These are phyloP conservation scores for Xylaria venustula DNA, from an alignment of 495 filamentous ascomycete species.

Conservation along the genomic window DNA sequence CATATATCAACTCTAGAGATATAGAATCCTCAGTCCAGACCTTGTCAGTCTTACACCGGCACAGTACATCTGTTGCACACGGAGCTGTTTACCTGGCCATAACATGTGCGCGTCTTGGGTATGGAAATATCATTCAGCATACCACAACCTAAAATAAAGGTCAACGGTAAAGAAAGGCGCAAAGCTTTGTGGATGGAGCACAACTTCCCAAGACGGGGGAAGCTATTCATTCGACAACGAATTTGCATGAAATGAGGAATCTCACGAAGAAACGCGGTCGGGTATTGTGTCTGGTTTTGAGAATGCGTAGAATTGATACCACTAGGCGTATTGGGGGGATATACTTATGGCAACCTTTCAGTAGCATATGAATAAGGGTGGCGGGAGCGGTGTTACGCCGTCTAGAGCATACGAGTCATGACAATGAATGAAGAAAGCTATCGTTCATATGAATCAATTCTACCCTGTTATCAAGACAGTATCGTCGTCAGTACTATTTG, in stretches of 20 bases:
- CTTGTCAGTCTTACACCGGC: not conserved
- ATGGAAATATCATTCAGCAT: not conserved
- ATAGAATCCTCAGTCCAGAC: not conserved
- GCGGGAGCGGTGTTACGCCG: not conserved
- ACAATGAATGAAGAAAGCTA: not conserved
- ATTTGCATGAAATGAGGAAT: too few relatives aligned
- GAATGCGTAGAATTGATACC: not conserved
- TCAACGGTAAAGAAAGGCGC: not conserved
- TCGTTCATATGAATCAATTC: too few relatives aligned
- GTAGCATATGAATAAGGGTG: not conserved
- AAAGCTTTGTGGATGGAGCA: not conserved
- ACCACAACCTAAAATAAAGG: not conserved
- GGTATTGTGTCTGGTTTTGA: not conserved
- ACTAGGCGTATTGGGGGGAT: not conserved
- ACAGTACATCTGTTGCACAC: not conserved
- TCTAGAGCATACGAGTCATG: not conserved
- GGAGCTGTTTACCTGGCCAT: not conserved
- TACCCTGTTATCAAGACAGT: too few relatives aligned
- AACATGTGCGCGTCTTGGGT: slow-evolving; percentile 3
- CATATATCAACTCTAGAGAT: not conserved
- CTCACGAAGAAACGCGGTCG: not conserved
- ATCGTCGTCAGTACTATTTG: too few relatives aligned
- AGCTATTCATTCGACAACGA: not conserved
- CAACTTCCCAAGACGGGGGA: not conserved
- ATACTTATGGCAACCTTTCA: not conserved